Evolutionary conservation across 2,329 filamentous ascomycete genomes (phyloP).

Genomic region (Plenodomus tracheiphilus): DNA sequence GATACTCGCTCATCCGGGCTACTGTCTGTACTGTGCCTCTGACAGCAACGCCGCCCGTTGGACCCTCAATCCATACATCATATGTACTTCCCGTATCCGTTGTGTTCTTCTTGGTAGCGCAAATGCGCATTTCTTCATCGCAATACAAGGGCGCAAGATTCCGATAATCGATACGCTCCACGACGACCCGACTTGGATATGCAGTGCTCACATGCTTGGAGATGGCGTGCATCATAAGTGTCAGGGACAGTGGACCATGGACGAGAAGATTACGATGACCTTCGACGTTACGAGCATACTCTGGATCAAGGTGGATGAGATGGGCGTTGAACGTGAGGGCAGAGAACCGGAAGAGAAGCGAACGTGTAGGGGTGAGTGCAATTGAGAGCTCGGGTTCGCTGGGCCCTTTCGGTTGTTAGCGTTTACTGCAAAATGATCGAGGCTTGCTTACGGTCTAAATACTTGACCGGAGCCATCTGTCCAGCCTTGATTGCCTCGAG

Average conservation of each 20-base stretch:
- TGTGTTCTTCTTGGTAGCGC: constrained; percentile 57
- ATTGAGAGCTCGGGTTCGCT: constrained; percentile 59
- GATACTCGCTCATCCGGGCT: too few relatives aligned
- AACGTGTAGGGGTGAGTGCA: constrained; percentile 65
- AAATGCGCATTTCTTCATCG: constrained; percentile 70
- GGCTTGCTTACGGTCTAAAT: constrained; percentile 39
- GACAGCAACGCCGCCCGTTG: constrained; percentile 49
- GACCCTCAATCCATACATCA: constrained; percentile 48
- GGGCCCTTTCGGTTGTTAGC: constrained; percentile 47
- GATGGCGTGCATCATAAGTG: constrained; percentile 73
- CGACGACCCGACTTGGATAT: constrained; percentile 27
- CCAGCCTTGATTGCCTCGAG: constrained; percentile 34
- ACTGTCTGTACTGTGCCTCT: constrained; percentile 43
- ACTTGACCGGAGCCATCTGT: constrained; percentile 35
- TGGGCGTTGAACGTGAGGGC: constrained; percentile 89
- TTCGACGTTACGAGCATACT: constrained; percentile 71
- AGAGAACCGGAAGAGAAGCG: constrained; percentile 85
- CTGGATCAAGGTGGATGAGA: constrained; percentile 79
- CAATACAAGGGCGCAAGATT: constrained; percentile 83
- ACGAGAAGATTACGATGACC: constrained; percentile 76
- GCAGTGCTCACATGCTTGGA: constrained; percentile 28
- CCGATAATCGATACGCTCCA: constrained; percentile 71
- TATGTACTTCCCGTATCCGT: constrained; percentile 25
- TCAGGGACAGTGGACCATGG: constrained; percentile 81
- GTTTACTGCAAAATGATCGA: neutral